Conservation (phyloP, 176 grass and related monocot genomes). For the Canna indica region DNA sequence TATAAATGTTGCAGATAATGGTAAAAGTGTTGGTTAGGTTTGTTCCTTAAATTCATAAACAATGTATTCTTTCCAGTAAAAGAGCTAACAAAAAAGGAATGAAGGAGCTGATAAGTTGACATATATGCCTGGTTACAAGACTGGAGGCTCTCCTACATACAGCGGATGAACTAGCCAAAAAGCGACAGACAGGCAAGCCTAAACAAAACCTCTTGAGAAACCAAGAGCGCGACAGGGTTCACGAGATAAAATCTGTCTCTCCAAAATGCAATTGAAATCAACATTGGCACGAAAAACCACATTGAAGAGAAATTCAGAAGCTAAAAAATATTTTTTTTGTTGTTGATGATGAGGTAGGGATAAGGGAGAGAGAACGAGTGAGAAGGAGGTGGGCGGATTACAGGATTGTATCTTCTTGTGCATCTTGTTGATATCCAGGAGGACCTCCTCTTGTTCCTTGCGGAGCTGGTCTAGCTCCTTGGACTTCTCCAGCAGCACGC, state of each 20-base stretch:
- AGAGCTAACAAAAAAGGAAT: neutral
- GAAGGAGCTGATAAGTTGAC: too few relatives aligned
- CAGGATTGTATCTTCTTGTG: conserved; percentile 61
- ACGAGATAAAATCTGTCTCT: neutral
- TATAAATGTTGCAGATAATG: neutral
- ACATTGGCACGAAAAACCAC: neutral
- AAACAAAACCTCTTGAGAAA: neutral
- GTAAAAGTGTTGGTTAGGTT: neutral
- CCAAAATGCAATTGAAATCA: too few relatives aligned
- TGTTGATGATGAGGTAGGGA: neutral
- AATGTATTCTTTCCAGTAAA: neutral
- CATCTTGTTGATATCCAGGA: conserved; percentile 56
- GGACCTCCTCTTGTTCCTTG: conserved; percentile 48
- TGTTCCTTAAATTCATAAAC: neutral
- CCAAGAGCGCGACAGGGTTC: neutral
- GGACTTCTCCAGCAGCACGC: conserved; percentile 49
- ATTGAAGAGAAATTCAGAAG: neutral
- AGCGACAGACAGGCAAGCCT: neutral
- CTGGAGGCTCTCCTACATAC: neutral
- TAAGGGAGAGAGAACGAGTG: neutral
- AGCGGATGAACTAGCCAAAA: neutral
- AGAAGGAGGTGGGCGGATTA: conserved; percentile 3
- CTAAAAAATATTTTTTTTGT: neutral
- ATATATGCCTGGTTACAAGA: neutral
- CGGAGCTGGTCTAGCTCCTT: conserved; percentile 64